Evolutionary conservation across 2,329 filamentous ascomycete species (phyloP), one percentile per base, ranked within the genome.

Genomic region (Clarireedia monteithiana): DNA sequence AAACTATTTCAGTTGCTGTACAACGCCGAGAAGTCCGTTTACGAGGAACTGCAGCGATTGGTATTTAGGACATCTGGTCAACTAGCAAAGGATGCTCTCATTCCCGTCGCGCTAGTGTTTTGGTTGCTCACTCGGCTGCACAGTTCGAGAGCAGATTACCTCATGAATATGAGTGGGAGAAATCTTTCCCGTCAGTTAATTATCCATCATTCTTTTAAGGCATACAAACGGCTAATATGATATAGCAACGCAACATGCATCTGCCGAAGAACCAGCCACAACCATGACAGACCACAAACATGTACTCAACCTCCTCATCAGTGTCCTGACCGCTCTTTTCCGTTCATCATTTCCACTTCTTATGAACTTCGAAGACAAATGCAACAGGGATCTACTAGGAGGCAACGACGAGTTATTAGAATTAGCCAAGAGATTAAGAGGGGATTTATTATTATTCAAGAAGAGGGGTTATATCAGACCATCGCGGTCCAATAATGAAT

Each of bases 91-190:
- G 61, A 63, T 5, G 63, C 64, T 23, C 42, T 62, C 24, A 63
- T 65, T n/a, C 64, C 64, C 4, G 63, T 67, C 2, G 62, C 63
- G 17, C 47, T 67, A 6, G 62, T 64, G 1, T 40, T 67, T 17
- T 67, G 63, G 62, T 60, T 65, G 30, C 55, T 67, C 2, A 46
- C 63, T 12, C 53, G 64, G 5, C 58, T 64, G 6, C 47, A 64
- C 3, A 60, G 60, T 50, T 53, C 63, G 17, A 58, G 59, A 15
- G 56, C 61, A 5, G 60, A 58, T 44, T 59, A 64, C 54, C 39
- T 64, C 9, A 53, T 58, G 4, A 63, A 61, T 48, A 57, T 64
- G 45, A 55, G 55, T 36, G 46, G 44, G 24, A 15, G 4, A 34
- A 59, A 44, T 45, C 57, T n/a, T 62, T 62, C 38, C 55, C 46